These are phyloP conservation scores for Herpetospermum pedunculosum DNA, from an alignment of 306 rosid genomes.

Conservation along the genomic window DNA sequence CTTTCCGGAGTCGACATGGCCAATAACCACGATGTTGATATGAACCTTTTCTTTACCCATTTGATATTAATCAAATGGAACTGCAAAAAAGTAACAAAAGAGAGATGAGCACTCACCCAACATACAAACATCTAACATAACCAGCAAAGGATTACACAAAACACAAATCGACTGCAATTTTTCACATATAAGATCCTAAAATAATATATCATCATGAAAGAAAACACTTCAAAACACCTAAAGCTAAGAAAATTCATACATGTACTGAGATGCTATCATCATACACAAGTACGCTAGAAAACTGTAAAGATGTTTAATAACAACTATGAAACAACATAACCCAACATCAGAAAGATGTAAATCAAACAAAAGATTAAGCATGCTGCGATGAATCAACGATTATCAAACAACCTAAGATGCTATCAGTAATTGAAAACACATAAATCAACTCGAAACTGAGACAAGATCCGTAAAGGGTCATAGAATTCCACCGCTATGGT, in stretches of 20 bases:
- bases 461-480: neutral
- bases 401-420: neutral
- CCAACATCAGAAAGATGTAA: neutral
- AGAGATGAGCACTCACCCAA: neutral
- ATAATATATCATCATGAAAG: neutral
- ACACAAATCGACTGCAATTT: neutral
- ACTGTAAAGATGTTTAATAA: neutral
- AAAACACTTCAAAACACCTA: neutral
- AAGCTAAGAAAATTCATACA: neutral
- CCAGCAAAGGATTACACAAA: too few species aligned
- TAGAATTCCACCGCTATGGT: neutral
- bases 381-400: neutral
- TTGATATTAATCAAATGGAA: neutral
- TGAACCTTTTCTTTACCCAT: constrained; percentile 18
- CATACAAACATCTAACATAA: too few species aligned
- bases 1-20: constrained; percentile 18
- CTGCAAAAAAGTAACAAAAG: neutral
- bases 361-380: neutral
- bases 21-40: constrained; percentile 15
- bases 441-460: neutral
- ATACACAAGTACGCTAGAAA: too few species aligned
- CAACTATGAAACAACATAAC: neutral
- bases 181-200: neutral
- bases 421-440: neutral
- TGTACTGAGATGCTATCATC: too few species aligned